Base-by-base conservation (phyloP, 331 rosid genomes). In the Erythrophleum ivorense region DNA sequence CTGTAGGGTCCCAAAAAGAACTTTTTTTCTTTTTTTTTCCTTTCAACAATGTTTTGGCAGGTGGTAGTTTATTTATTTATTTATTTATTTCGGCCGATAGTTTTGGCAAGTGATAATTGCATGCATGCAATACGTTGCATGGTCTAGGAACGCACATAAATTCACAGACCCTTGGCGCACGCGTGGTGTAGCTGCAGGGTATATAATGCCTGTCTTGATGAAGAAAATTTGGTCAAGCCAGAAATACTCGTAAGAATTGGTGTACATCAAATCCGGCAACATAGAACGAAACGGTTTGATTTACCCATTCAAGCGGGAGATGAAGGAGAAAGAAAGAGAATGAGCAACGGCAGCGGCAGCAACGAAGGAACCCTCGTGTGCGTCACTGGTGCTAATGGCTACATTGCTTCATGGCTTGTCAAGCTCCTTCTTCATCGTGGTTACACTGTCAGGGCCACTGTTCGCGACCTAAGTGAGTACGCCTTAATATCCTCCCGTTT, bases 341-440 rank as follows among this genome's bases (percentile, higher is more conserved):
- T 92, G 97, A 92, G 86, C 80, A 54, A 48, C 31, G 81, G 78
- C 71, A 19, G 50, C 40, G 2, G 1, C 53, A 65, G 31, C 12
- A 70, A 46, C 12, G 79, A 48, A 5, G 92, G 91, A 38, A 91
- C 87, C 84, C 77, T 92, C 53, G 98, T 95, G 75, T 90, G 97
- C 73, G 98, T 95, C 13, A 95, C 95, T 7, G 98, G 98, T 14
- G 97, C 92, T 11, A 87, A 97, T 64, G 98, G 97, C 21, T 95
- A 78, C 57, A 91, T 92, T 1, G 98, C 97, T 49, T 92, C 98
- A 18, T 95, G 98, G 98, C 84, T 95, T 8, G 94, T 95, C 13
- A 92, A 92, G 80, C 75, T 87, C 63, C 98, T 95, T 36, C 97
- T 95, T 13, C 87, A 87, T 72, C 90, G 95, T 3, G 95, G 98